These are phyloP conservation scores for Cryphonectria carpinicola DNA, from an alignment of 2,329 filamentous ascomycete species.

Conservation along the genomic window DNA sequence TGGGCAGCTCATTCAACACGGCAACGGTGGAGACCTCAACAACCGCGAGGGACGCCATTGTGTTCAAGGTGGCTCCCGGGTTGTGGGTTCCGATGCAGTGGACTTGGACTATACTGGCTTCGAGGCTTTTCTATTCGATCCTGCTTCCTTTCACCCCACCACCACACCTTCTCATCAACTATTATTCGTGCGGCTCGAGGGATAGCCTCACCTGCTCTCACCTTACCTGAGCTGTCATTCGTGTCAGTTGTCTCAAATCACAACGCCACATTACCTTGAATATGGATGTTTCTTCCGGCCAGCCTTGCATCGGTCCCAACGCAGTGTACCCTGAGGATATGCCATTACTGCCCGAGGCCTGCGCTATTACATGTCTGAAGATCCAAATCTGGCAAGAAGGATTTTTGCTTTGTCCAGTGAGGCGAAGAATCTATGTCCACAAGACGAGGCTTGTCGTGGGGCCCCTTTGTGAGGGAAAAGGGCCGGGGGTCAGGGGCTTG, in stretches of 20 bases:
- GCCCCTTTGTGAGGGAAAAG: background rate
- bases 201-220: background rate
- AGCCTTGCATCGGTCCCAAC: background rate
- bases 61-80: background rate
- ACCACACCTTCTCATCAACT: background rate
- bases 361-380: background rate
- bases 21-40: background rate
- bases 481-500: background rate
- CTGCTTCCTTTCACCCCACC: background rate
- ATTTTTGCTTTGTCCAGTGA: background rate
- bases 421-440: background rate
- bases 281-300: background rate
- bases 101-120: background rate
- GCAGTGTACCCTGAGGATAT: background rate
- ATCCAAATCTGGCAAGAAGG: background rate
- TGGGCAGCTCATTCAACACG: background rate
- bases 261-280: conserved; percentile 8
- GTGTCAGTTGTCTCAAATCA: background rate
- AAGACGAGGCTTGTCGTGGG: background rate
- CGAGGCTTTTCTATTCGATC: background rate
- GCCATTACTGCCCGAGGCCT: background rate
- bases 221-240: background rate
- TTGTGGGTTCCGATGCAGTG: background rate
- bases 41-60: background rate
- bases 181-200: background rate